phyloP scores from a whole-genome alignment of 1,284 basidiomycete genomes.

The Somion occarium region DNA sequence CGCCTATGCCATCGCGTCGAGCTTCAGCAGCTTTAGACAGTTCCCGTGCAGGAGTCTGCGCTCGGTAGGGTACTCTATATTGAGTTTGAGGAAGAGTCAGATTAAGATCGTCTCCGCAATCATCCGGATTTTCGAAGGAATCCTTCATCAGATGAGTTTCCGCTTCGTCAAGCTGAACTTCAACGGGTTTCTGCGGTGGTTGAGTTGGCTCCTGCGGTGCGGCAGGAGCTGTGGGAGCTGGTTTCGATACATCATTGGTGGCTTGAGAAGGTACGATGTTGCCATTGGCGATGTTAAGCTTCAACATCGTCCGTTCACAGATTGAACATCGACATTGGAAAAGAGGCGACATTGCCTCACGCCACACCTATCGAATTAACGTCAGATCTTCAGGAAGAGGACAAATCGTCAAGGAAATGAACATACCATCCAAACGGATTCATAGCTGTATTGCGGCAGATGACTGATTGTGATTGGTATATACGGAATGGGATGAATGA shows the following conservation, averaged over 20 bases:
- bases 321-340: conserved; percentile 69
- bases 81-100: not conserved
- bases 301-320: conserved; percentile 58
- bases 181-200: conserved; percentile 13
- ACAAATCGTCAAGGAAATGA: not conserved
- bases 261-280: conserved; percentile 18
- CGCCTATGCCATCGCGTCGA: conserved; percentile 13
- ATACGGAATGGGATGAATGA: conserved; percentile 62
- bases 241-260: conserved; percentile 3
- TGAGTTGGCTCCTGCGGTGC: conserved; percentile 12
- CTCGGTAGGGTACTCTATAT: not conserved
- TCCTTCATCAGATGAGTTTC: not conserved
- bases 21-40: conserved; percentile 7
- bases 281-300: conserved; percentile 35
- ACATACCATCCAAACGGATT: conserved; percentile 54
- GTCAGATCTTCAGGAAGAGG: conserved; percentile 8
- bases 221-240: conserved; percentile 14
- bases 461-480: conserved; percentile 57
- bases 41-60: not conserved
- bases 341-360: conserved; percentile 63
- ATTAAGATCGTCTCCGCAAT: not conserved
- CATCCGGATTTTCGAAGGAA: too few species aligned
- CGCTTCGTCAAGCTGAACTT: conserved; percentile 15
- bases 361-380: conserved; percentile 48
- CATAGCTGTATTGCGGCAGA: conserved; percentile 56